phyloP scores from a whole-genome alignment of 768 basidiomycete species.

The Calocera cornea region DNA sequence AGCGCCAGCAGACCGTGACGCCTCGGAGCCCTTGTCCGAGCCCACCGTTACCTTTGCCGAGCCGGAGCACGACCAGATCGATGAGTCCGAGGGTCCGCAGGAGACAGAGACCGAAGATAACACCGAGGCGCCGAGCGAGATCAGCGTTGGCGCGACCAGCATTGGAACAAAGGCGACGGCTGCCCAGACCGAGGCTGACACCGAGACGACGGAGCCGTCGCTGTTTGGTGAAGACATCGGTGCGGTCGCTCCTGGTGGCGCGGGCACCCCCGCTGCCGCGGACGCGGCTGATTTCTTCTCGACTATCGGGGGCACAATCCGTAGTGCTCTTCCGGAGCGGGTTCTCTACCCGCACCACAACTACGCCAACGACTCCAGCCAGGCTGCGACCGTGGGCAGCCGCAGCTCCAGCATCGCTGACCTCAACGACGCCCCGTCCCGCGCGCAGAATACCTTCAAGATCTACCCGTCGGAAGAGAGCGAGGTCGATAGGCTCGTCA shows the following conservation, averaged over 20 bases:
- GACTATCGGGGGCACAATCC: constrained; percentile 47
- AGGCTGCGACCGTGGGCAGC: constrained; percentile 91
- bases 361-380: constrained; percentile 72
- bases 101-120: constrained; percentile 24
- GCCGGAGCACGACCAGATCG: constrained; percentile 38
- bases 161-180: constrained; percentile 44
- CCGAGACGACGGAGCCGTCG: constrained; percentile 59
- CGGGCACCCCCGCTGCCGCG: constrained; percentile 51
- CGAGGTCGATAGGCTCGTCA: constrained; percentile 75
- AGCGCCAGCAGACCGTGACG: constrained; percentile 14
- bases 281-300: constrained; percentile 81
- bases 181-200: constrained; percentile 42
- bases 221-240: constrained; percentile 69
- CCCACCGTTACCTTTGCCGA: constrained; percentile 77
- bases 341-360: constrained; percentile 66
- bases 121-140: constrained; percentile 57
- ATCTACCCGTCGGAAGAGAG: constrained; percentile 82
- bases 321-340: constrained; percentile 30
- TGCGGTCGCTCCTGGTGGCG: constrained; percentile 15
- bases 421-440: constrained; percentile 36
- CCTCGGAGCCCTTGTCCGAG: constrained; percentile 36
- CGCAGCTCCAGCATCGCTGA: constrained; percentile 64
- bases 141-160: constrained; percentile 47
- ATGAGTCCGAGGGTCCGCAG: constrained; percentile 22
- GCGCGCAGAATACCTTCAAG: constrained; percentile 51